Conservation (phyloP, 768 basidiomycete genomes). For the Russula brevipes region DNA sequence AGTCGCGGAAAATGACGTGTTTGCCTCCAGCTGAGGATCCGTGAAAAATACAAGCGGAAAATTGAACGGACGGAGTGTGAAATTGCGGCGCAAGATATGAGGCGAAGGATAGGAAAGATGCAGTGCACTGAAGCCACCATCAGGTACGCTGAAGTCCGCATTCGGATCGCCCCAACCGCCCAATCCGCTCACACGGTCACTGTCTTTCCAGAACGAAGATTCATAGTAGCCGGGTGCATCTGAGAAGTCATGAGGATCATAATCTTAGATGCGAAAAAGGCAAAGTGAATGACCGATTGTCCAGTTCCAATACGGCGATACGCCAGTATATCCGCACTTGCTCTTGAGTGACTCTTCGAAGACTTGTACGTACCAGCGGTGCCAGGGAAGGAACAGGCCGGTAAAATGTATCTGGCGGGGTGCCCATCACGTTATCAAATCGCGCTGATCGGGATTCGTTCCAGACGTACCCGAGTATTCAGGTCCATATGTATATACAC, state of each 20-base stretch:
- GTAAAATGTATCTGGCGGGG: constrained; percentile 26
- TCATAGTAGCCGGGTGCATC: constrained; percentile 27
- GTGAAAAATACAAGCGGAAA: constrained; percentile 20
- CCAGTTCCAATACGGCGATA: constrained; percentile 32
- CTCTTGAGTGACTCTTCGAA: constrained; percentile 26
- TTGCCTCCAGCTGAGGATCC: constrained; percentile 28
- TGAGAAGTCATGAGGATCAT: neutral
- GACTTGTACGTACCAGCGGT: constrained; percentile 28
- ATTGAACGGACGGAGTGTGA: constrained; percentile 33
- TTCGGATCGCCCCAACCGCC: constrained; percentile 30
- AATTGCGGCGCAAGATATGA: constrained; percentile 34
- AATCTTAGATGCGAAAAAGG: neutral
- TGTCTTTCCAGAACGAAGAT: constrained; percentile 27
- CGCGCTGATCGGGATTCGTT: neutral
- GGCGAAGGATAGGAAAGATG: constrained; percentile 33
- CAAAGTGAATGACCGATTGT: constrained; percentile 21
- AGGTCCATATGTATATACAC: constrained; percentile 31
- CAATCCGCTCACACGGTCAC: constrained; percentile 27
- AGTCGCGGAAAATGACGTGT: constrained; percentile 28
- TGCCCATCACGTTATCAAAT: neutral
- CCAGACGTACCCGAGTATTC: constrained; percentile 22
- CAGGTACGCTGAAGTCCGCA: constrained; percentile 26
- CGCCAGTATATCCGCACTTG: constrained; percentile 28
- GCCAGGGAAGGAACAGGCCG: constrained; percentile 31
- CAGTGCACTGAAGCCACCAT: constrained; percentile 31